Conservation (phyloP, 495 filamentous ascomycete species). For the Pseudomonodictys pantanalensis region DNA sequence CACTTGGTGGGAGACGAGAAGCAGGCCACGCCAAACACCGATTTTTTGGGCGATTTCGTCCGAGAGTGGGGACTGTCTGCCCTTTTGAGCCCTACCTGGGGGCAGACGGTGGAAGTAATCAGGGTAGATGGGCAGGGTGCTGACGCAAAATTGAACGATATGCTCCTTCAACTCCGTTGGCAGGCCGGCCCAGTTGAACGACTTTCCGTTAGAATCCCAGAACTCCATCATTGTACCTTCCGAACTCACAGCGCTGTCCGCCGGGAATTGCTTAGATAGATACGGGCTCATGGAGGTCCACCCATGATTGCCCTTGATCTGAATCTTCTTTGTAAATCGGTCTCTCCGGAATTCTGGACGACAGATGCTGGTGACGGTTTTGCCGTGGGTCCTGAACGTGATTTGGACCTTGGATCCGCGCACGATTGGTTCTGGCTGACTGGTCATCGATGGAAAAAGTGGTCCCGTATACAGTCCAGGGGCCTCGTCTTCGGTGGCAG, state of each 20-base stretch:
- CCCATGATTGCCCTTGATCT: not conserved
- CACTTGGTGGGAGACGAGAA: not conserved
- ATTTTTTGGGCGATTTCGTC: not conserved
- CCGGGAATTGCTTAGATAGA: not conserved
- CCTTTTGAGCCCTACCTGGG: no score
- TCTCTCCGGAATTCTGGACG: not conserved
- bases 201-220: conserved; percentile 4
- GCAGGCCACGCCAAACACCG: not conserved
- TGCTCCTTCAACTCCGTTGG: conserved; percentile 10
- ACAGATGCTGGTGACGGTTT: not conserved
- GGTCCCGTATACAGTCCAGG: not conserved
- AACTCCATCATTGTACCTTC: not conserved
- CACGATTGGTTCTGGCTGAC: not conserved
- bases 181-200: conserved; percentile 6
- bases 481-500: no score
- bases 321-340: not conserved
- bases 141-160: conserved; percentile 1
- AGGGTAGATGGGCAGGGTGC: not conserved
- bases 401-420: not conserved
- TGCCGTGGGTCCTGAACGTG: not conserved
- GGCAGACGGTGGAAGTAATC: not conserved
- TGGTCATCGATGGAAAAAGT: not conserved
- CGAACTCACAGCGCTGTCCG: no score
- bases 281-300: not conserved
- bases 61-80: not conserved